phyloP scores from a whole-genome alignment of 2,329 filamentous ascomycete genomes.

The Colletotrichum lindemuthianum region DNA sequence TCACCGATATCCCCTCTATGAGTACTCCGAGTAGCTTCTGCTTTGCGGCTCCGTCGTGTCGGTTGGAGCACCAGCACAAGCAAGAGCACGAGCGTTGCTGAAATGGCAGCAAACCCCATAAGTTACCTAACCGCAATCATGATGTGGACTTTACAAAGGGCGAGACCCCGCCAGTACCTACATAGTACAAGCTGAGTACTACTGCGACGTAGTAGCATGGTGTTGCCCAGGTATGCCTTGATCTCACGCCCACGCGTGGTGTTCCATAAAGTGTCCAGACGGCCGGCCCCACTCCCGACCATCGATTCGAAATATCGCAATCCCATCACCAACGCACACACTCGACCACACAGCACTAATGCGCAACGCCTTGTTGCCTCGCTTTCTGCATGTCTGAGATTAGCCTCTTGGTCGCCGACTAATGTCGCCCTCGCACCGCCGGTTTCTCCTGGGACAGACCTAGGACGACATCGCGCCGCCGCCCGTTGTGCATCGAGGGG shows the following conservation, averaged over 20 bases:
- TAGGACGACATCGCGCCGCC: constrained; percentile 11
- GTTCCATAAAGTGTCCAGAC: constrained; percentile 1
- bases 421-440: constrained; percentile 20
- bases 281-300: constrained; percentile 16
- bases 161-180: too few species aligned
- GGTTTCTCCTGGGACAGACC: constrained; percentile 11
- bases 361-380: constrained; percentile 15
- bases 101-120: too few species aligned
- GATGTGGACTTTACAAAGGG: too few species aligned
- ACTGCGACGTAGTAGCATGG: too few species aligned
- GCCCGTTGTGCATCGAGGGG: constrained; percentile 9
- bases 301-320: constrained; percentile 29
- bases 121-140: too few species aligned
- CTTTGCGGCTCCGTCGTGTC: too few species aligned
- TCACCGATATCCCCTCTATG: too few species aligned
- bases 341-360: constrained; percentile 1
- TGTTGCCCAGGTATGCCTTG: too few species aligned
- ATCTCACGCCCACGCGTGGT: background rate
- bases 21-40: too few species aligned
- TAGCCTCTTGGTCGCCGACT: constrained; percentile 15
- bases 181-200: too few species aligned
- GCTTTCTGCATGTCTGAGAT: constrained; percentile 26
- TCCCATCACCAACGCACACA: background rate
- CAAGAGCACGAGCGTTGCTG: too few species aligned
- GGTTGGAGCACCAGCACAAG: too few species aligned